Evolutionary conservation across 116 monocot species (phyloP).

Genomic region (Dioscorea cayenensis): DNA sequence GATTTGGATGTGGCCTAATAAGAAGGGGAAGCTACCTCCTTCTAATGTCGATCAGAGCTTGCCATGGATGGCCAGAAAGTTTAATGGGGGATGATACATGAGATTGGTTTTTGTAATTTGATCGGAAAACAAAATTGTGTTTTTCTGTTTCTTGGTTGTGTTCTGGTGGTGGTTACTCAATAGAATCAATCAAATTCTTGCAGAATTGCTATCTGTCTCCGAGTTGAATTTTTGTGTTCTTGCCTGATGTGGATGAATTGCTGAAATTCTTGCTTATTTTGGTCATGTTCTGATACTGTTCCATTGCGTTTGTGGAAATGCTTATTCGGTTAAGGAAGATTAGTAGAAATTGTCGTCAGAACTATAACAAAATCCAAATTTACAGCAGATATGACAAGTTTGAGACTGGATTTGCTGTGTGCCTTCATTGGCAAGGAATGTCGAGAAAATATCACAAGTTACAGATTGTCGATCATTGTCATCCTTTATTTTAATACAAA

Average conservation of each 20-base stretch:
- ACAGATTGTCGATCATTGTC: too few species aligned
- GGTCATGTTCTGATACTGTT: neutral
- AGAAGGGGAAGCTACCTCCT: constrained; percentile 43
- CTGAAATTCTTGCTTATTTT: neutral
- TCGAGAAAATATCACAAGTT: too few species aligned
- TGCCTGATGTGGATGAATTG: neutral
- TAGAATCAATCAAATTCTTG: constrained; percentile 6
- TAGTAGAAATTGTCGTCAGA: too few species aligned
- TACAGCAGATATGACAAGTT: too few species aligned
- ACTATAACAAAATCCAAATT: too few species aligned
- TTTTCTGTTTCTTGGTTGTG: neutral
- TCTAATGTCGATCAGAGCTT: constrained; percentile 10
- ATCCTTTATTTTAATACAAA: too few species aligned
- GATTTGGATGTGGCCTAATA: constrained; percentile 73
- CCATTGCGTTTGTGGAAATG: too few species aligned
- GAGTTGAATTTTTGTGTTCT: neutral
- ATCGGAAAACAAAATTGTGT: neutral
- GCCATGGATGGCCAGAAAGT: constrained; percentile 15
- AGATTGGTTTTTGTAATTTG: constrained; percentile 1
- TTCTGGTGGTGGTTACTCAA: constrained; percentile 9
- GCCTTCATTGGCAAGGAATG: too few species aligned
- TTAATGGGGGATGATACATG: constrained; percentile 20
- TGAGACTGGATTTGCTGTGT: too few species aligned
- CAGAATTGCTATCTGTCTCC: too few species aligned
- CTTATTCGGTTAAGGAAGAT: too few species aligned